Conservation (phyloP, 176 grass and related monocot species). For the Triticum timopheevii region DNA sequence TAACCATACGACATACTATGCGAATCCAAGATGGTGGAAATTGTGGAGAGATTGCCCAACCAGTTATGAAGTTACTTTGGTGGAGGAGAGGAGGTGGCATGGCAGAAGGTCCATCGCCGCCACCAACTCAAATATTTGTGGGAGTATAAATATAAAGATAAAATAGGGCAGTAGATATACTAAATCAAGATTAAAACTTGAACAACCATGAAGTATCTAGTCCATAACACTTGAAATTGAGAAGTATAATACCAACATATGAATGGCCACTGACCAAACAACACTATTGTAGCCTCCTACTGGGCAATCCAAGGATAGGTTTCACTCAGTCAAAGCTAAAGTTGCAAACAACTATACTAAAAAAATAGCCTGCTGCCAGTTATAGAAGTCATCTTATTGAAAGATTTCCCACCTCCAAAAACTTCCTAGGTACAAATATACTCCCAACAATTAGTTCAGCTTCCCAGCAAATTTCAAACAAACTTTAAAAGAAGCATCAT, state of each 20-base stretch:
- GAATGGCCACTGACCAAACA: conserved; percentile 21
- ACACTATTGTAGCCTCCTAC: conserved; percentile 17
- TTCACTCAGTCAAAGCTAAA: conserved; percentile 6
- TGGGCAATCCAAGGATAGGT: not conserved
- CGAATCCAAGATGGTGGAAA: not conserved
- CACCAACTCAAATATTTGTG: not conserved
- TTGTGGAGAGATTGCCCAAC: not conserved
- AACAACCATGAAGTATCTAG: conserved; percentile 21
- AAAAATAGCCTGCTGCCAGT: conserved; percentile 16
- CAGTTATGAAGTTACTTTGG: not conserved
- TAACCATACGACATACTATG: not conserved
- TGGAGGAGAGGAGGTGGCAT: not conserved
- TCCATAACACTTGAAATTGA: not conserved
- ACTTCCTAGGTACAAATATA: conserved; percentile 44
- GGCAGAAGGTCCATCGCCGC: not conserved
- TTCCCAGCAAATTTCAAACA: conserved; percentile 11
- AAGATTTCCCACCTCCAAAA: conserved; percentile 42
- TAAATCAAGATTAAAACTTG: conserved; percentile 11
- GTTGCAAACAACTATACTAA: conserved; percentile 2
- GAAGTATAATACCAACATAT: conserved; percentile 20
- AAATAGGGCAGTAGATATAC: conserved; percentile 20
- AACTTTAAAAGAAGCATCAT: conserved; percentile 30
- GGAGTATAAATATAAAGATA: not conserved
- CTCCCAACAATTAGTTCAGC: conserved; percentile 23
- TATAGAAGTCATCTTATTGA: conserved; percentile 24